These are phyloP conservation scores for Phaeosphaeriaceae sp. DNA, from an alignment of 2,329 filamentous ascomycete species.

Conservation along the genomic window DNA sequence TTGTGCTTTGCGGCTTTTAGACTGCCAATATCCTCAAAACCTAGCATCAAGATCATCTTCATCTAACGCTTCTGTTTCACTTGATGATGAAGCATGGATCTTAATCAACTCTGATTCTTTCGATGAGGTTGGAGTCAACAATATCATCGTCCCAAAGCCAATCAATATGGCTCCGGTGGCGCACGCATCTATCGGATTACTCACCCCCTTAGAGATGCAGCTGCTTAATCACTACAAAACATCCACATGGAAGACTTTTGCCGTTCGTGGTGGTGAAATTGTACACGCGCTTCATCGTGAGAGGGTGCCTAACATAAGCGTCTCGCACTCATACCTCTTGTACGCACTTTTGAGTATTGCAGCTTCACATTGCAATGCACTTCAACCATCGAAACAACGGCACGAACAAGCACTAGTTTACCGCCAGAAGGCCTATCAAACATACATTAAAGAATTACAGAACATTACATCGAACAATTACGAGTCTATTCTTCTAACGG, in stretches of 20 bases:
- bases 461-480: slow-evolving; percentile 42
- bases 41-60: slow-evolving; percentile 6
- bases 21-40: slow-evolving; percentile 32
- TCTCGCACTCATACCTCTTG: slow-evolving; percentile 31
- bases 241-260: slow-evolving; percentile 31
- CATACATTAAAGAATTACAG: slow-evolving; percentile 34
- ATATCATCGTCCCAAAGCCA: slow-evolving; percentile 4
- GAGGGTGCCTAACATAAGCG: slow-evolving; percentile 25
- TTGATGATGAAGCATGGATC: background rate
- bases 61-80: slow-evolving; percentile 1
- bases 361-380: slow-evolving; percentile 26
- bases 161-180: slow-evolving; percentile 26
- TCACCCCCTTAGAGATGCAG: slow-evolving; percentile 26
- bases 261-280: slow-evolving; percentile 22
- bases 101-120: background rate
- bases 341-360: slow-evolving; percentile 38
- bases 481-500: slow-evolving; percentile 37
- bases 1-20: slow-evolving; percentile 30
- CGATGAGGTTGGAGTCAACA: slow-evolving; percentile 21
- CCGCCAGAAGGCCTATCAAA: slow-evolving; percentile 33
- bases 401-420: slow-evolving; percentile 27
- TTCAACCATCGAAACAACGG: slow-evolving; percentile 17
- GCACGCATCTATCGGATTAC: slow-evolving; percentile 25
- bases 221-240: slow-evolving; percentile 37
- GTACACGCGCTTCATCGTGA: slow-evolving; percentile 30